Evolutionary conservation across 148 eudicot genomes (phyloP).

Genomic region (Nepenthes mirabilis): DNA sequence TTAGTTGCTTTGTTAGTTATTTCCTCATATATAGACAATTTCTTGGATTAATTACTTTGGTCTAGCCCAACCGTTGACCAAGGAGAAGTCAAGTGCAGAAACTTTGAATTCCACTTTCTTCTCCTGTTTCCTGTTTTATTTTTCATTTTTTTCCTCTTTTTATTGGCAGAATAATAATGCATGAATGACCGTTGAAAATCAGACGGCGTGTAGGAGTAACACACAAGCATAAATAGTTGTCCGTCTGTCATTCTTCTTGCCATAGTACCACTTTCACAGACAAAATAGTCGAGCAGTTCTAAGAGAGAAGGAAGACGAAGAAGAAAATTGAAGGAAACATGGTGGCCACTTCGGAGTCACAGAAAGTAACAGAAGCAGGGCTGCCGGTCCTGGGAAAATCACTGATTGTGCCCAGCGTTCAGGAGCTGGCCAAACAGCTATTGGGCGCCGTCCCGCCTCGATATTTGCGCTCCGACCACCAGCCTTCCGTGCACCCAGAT

Average conservation of each 20-base stretch:
- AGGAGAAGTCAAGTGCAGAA: too few species aligned
- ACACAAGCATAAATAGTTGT: constrained; percentile 1
- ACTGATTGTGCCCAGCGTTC: constrained; percentile 16
- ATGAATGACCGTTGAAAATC: too few species aligned
- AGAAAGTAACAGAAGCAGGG: neutral
- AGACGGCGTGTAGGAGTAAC: neutral
- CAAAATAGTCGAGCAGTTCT: neutral
- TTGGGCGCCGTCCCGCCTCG: constrained; percentile 7
- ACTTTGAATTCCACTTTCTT: too few species aligned
- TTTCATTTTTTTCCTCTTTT: too few species aligned
- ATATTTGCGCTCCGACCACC: constrained; percentile 2
- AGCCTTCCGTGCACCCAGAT: neutral
- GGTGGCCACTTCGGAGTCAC: neutral
- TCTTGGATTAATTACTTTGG: too few species aligned
- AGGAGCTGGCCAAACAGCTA: constrained; percentile 10
- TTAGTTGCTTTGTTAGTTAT: too few species aligned
- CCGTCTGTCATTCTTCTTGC: neutral
- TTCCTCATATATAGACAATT: too few species aligned
- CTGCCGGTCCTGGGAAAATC: neutral
- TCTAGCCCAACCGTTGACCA: too few species aligned
- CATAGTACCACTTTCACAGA: neutral
- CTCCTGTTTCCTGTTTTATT: too few species aligned
- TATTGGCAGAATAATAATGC: too few species aligned
- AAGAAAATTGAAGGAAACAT: neutral
- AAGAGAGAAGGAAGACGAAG: neutral